phyloP scores from a whole-genome alignment of 2,329 filamentous ascomycete genomes.

The Ophiocordyceps camponoti-floridani region DNA sequence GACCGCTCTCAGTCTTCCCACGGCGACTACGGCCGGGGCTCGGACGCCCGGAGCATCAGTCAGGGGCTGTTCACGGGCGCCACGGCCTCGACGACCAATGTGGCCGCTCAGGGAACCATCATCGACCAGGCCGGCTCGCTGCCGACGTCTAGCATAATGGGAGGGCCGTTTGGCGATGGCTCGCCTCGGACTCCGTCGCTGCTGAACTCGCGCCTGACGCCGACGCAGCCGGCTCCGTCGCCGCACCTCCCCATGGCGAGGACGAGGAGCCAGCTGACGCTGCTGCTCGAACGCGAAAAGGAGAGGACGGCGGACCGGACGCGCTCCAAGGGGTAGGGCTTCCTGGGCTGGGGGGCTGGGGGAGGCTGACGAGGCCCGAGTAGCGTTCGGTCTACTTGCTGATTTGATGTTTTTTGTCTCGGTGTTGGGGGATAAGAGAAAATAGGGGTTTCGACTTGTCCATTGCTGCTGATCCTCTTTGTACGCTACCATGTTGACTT shows the following conservation, averaged over 20 bases:
- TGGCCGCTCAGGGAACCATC: slow-evolving; percentile 24
- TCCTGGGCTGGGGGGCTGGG: not conserved
- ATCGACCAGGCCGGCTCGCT: slow-evolving; percentile 19
- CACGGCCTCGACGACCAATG: slow-evolving; percentile 21
- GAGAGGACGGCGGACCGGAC: slow-evolving; percentile 12
- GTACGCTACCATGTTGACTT: too few relatives aligned
- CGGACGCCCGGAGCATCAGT: slow-evolving; percentile 3
- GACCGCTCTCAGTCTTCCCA: slow-evolving; percentile 13
- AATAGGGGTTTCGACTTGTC: too few relatives aligned
- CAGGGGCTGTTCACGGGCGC: slow-evolving; percentile 16
- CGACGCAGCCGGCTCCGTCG: slow-evolving; percentile 28
- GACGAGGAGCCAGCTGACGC: slow-evolving; percentile 40
- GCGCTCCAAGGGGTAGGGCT: slow-evolving; percentile 9
- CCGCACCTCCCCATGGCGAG: slow-evolving; percentile 31
- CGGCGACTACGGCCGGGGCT: slow-evolving; percentile 10
- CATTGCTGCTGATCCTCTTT: too few relatives aligned
- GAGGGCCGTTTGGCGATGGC: slow-evolving; percentile 4
- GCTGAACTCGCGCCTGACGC: slow-evolving; percentile 22
- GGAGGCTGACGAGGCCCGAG: not conserved
- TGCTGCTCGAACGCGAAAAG: slow-evolving; percentile 37
- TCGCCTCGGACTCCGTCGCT: slow-evolving; percentile 9
- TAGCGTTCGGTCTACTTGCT: too few relatives aligned
- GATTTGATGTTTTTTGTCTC: too few relatives aligned
- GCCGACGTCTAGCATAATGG: slow-evolving; percentile 10
- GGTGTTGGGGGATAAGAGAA: too few relatives aligned